Evolutionary conservation across 805 yeast genomes (phyloP), one percentile per base, ranked within the genome.

Genomic region (Kluyveromyces nonfermentans): DNA sequence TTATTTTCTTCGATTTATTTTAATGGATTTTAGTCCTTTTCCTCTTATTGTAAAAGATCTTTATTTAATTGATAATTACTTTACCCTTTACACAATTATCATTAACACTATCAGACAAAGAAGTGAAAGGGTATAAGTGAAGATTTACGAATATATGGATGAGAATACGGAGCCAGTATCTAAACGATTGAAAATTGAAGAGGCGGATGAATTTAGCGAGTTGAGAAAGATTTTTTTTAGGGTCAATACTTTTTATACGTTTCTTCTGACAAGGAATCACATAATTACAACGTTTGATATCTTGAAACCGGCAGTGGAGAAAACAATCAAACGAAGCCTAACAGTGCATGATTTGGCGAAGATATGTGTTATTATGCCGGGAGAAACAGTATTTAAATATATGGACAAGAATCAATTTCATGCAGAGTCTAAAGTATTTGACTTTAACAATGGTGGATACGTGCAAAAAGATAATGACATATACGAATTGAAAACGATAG

Each of bases 321-420:
- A 67, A 37, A 70, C 72, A 2, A 59, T 79, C 3, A 64, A 65
- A n/a, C 55, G 78, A 19, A 62, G 62, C 7, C 53, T 77, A 14
- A 65, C 70, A 1, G 55, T 63, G 9, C 62, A 69, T 8, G 95
- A 86, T 58, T 71, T 83, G 31, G 85, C 94, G 1, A 69, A 72
- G 45, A 70, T 89, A 28, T 74, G 71, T 37, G 72, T 67, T 7
- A 54, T 88, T 7, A 59, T 85, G 1, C 95, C 95, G 0, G 67
- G 73, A 21, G 90, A 84, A 40, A 75, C 85, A 10, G 65, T 78
- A 2, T 80, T 80, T 54, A 84, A 78, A 41, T 89, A 85, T 58
- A 79, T 83, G 36, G 96, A 89, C 59, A 87, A 82, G 57, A 81
- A 82, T 54, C 89, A 80, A 51, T 56, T 79, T 9, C 60, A 59